Base-by-base conservation (phyloP, 2,329 filamentous ascomycete species). In the Fusarium transvaalense region DNA sequence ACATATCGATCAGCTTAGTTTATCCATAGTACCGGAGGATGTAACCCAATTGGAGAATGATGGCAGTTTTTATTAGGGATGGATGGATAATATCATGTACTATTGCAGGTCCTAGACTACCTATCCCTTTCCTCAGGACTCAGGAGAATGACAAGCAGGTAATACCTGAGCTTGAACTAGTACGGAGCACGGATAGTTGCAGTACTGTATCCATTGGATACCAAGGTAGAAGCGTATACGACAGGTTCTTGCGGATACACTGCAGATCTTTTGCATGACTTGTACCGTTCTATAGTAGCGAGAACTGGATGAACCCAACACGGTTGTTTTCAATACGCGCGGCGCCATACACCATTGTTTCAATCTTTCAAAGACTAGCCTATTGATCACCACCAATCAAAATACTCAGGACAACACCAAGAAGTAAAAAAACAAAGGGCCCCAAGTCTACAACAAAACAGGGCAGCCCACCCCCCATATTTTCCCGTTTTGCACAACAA, bases 11-110 rank as follows among this genome's bases (percentile, higher is more conserved):
- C 66, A 51, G 48, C 43, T 55, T 52, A 53, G 51, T 51, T 51
- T 43, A 57, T 55, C 43, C 66, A 62, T 68, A 65, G 66, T 62
- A 66, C 66, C 66, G 66, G 64, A 69, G 62, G 53, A 67, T 50
- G 39, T 38, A 61, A 53, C 56, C 68, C 63, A 73, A 72, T 70
- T 62, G 56, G 70, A 63, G 38, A 42, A 34, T 12, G 46, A 34
- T 4, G 25, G 25, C 37, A 38, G 45, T 38, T 19, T 52, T 46
- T 54, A 38, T 23, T 53, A 42, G 23, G 39, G 32, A 50, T 38
- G 39, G 32, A 50, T 38, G 45, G 51, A 53, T 31, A 70, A 47
- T 25, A 34, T 56, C 25, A 39, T 66, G 51, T 60, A 45, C 50
- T 43, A 54, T 46, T 42, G 17, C 51, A 56, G 48, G 43, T 66